Evolutionary conservation across 2,329 filamentous ascomycete species (phyloP).

Genomic region (Madurella mycetomatis): DNA sequence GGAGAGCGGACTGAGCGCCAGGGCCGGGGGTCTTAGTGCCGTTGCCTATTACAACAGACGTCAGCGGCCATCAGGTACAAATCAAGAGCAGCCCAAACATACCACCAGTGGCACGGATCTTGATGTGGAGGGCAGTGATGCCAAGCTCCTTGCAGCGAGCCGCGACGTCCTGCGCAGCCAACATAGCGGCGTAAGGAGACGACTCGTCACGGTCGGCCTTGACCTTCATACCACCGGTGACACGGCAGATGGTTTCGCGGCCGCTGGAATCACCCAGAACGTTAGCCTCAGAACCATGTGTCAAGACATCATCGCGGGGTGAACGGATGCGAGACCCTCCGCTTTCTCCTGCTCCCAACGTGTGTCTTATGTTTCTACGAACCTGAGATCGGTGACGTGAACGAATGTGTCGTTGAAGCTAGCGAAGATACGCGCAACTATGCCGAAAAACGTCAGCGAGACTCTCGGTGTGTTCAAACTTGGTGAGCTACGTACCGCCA

Average conservation of each 20-base stretch:
- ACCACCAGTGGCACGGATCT: slow-evolving; percentile 99
- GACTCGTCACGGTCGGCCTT: slow-evolving; percentile 99
- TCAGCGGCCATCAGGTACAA: neutral
- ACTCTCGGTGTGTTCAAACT: neutral
- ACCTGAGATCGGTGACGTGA: slow-evolving; percentile 99
- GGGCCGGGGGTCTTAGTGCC: slow-evolving; percentile 99
- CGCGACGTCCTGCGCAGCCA: slow-evolving; percentile 98
- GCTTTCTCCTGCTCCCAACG: slow-evolving; percentile 8
- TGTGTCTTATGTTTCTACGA: slow-evolving; percentile 38
- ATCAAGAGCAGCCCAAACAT: slow-evolving; percentile 34
- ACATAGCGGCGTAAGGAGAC: slow-evolving; percentile 99
- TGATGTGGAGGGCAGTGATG: slow-evolving; percentile 96
- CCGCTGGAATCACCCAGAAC: slow-evolving; percentile 73
- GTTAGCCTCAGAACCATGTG: slow-evolving; percentile 48
- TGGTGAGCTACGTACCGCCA: slow-evolving; percentile 50
- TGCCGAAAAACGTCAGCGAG: slow-evolving; percentile 3
- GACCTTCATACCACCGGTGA: slow-evolving; percentile 99
- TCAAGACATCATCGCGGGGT: slow-evolving; percentile 4
- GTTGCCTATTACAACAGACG: slow-evolving; percentile 58
- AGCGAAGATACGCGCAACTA: slow-evolving; percentile 89
- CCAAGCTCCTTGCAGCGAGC: slow-evolving; percentile 70
- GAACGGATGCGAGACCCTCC: slow-evolving; percentile 5
- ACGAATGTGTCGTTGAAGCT: slow-evolving; percentile 94
- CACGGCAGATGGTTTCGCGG: slow-evolving; percentile 99
- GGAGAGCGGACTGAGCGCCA: slow-evolving; percentile 98